Evolutionary conservation across 1,139 yeast species (phyloP).

Genomic region (Debaryomyces psychrophilus): DNA sequence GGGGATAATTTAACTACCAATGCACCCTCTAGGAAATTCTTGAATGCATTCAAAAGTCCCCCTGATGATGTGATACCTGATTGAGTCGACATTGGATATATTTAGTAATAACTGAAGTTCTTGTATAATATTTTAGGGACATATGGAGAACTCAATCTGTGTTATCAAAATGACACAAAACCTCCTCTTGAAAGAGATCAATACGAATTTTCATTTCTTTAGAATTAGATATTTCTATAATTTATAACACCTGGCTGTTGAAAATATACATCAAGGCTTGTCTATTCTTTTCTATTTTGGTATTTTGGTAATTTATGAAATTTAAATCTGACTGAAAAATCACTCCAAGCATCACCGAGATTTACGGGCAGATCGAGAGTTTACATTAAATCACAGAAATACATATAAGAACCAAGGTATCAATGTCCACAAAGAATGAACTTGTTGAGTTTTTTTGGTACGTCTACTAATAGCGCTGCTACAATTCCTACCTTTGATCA

Average conservation of each 20-base stretch:
- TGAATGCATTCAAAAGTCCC: conserved; percentile 40
- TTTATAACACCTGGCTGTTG: neutral
- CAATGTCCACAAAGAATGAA: conserved; percentile 7
- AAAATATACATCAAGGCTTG: neutral
- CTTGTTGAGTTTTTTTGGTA: conserved; percentile 8
- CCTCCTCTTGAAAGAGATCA: neutral
- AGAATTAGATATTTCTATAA: neutral
- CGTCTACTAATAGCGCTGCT: conserved; percentile 5
- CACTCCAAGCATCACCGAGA: neutral
- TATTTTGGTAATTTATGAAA: neutral
- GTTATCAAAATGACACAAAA: conserved; percentile 2
- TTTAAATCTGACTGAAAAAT: neutral
- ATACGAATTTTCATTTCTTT: neutral
- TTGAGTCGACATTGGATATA: conserved; percentile 60
- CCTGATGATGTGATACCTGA: conserved; percentile 66
- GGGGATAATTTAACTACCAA: conserved; percentile 44
- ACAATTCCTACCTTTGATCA: conserved; percentile 49
- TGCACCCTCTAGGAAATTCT: conserved; percentile 26
- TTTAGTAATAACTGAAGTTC: neutral
- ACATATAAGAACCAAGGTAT: neutral
- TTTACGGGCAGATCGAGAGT: neutral
- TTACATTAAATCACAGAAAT: neutral
- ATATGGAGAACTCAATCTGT: neutral
- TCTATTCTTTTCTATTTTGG: neutral
- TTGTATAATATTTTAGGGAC: neutral